A percentile compares a stretch with the other conserved stretches of the same genome.
Evolutionary conservation across 1,139 yeast genomes (phyloP).

Genomic region (Candida sanyaensis): DNA sequence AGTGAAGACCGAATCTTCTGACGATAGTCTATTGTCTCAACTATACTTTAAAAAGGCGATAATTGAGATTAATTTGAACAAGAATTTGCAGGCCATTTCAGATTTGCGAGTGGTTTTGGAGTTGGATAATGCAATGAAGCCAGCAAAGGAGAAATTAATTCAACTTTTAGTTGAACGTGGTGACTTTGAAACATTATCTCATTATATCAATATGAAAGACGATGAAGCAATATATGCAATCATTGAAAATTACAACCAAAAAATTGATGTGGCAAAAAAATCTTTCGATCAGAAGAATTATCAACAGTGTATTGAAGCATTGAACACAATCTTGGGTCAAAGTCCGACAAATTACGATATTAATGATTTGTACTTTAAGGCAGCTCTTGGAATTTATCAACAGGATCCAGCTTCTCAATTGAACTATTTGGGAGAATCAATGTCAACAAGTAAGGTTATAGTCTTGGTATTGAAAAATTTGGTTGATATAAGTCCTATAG

Average conservation of each 20-base stretch:
- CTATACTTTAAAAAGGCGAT: slow-evolving; percentile 55
- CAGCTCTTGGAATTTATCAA: slow-evolving; percentile 19
- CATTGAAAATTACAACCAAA: slow-evolving; percentile 19
- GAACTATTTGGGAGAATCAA: slow-evolving; percentile 12
- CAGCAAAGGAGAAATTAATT: slow-evolving; percentile 45
- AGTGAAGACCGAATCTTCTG: slow-evolving; percentile 1
- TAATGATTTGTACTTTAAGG: slow-evolving; percentile 23
- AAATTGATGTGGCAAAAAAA: slow-evolving; percentile 20
- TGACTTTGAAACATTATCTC: slow-evolving; percentile 27
- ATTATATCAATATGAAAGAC: slow-evolving; percentile 12
- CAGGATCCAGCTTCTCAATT: slow-evolving; percentile 12
- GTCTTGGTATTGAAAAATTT: slow-evolving; percentile 28
- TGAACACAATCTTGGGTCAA: slow-evolving; percentile 24
- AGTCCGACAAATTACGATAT: slow-evolving; percentile 25
- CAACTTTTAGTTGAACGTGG: slow-evolving; percentile 52
- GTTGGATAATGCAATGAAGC: slow-evolving; percentile 37
- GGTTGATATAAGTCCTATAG: slow-evolving; percentile 31
- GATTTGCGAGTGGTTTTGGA: slow-evolving; percentile 47
- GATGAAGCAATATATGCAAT: slow-evolving; percentile 18
- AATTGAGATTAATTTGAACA: slow-evolving; percentile 51
- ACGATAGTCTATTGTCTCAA: slow-evolving; percentile 27
- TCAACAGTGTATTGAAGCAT: slow-evolving; percentile 20
- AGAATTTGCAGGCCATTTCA: slow-evolving; percentile 46
- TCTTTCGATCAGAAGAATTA: slow-evolving; percentile 18
- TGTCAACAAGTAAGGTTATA: slow-evolving; percentile 21